Evolutionary conservation across 495 filamentous ascomycete species (phyloP), one percentile per base, ranked within the genome.

Genomic region (Staphylotrichum longicolle): DNA sequence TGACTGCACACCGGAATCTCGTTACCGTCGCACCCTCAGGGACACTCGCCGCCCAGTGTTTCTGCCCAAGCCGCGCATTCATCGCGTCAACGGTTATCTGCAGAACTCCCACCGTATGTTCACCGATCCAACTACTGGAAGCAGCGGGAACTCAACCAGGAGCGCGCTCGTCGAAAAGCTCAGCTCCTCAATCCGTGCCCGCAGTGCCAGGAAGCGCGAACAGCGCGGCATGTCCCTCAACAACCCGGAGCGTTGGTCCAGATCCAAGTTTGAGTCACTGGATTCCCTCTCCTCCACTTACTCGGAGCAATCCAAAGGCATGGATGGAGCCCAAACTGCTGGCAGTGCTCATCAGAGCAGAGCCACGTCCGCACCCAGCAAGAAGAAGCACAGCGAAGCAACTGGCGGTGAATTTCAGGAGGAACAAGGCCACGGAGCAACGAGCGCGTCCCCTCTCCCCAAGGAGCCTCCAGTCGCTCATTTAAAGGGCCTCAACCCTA

Each of bases 71-170:
- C 58, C 66, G 3, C 61, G 66, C 5, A 47, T 61, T 7, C 66
- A 70, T 47, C 52, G 68, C 14, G 60, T 66, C 33, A 74, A 69
- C 44, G 70, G 65, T n/a, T 71, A 67, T 42, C 67, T 64, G 4
- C 63, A 69, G 14, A 65, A 72, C 42, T 70, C 72, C 7, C 47
- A 44, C 35, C 68, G 66, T 2, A 51, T 62, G 5, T 68, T 68
- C 50, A 62, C 60, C 2, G 58, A 63, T 11, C 49, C 61, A 7
- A 58, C 50, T 15, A 45, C 46, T 4, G 56, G 39, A 44, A 64
- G 39, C 15, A 66, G 60, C 35, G 56, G 58, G 7, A 30, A 33
- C 45, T 64, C 61, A 10, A 51, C 64, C 44, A 62, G 60, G 59
- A 27, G 60, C 35, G 58, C 61, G 42, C 32, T 70, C 3, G 58